Percentiles rank a stretch among this genome's conserved stretches.
Evolutionary conservation across 164 flowering plant species (phyloP).

Genomic region (Annona squamosa): DNA sequence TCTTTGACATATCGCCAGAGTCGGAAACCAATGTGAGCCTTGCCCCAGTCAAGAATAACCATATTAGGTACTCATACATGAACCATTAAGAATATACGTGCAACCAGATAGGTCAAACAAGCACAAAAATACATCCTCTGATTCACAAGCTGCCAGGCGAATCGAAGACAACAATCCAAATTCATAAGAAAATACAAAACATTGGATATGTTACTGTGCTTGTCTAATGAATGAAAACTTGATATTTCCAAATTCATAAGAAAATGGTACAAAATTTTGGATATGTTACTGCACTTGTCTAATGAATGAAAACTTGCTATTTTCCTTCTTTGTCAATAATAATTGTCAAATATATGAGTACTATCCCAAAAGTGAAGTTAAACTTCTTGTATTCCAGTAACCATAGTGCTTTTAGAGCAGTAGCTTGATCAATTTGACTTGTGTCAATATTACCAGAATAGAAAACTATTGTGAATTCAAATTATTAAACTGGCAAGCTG

Average conservation of each 20-base stretch:
- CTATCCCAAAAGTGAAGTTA: too few relatives aligned
- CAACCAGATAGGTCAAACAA: neutral
- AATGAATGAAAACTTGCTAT: too few relatives aligned
- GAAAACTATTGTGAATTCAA: too few relatives aligned
- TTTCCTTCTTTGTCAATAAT: too few relatives aligned
- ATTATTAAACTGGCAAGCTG: too few relatives aligned
- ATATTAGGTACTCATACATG: neutral
- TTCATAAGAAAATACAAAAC: neutral
- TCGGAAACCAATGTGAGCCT: conserved; percentile 79
- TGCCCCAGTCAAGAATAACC: conserved; percentile 10
- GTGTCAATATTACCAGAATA: too few relatives aligned
- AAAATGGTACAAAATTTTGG: too few relatives aligned
- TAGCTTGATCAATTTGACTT: too few relatives aligned
- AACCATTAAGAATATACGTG: neutral
- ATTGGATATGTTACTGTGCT: neutral
- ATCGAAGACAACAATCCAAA: neutral
- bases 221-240: neutral
- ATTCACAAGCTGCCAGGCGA: neutral
- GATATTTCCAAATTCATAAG: neutral
- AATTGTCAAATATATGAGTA: too few relatives aligned
- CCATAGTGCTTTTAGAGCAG: too few relatives aligned
- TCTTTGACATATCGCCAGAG: conserved; percentile 40
- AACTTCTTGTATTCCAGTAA: too few relatives aligned
- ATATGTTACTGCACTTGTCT: too few relatives aligned
- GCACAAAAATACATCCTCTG: neutral